A percentile compares a stretch with the other conserved stretches of the same genome.
Conservation (phyloP, 2,329 filamentous ascomycete genomes). For the Fusarium sp. region DNA sequence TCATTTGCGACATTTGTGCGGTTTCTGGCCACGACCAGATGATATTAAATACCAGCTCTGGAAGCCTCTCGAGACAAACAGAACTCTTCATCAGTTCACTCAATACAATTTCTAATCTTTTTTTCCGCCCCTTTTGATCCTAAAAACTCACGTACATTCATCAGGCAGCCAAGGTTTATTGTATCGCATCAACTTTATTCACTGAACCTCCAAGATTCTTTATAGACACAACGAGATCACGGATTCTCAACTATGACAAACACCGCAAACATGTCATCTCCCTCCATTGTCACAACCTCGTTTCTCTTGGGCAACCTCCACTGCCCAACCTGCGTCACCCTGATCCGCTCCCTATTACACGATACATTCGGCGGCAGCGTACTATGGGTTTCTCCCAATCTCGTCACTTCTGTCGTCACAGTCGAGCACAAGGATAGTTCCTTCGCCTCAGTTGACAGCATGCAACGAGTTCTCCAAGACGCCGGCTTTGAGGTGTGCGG, state of each 20-base stretch:
- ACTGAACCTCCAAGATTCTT: conserved; percentile 6
- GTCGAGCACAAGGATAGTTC: conserved; percentile 62
- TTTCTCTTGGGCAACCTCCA: conserved; percentile 80
- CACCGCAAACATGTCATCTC: conserved; percentile 44
- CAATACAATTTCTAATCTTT: background rate
- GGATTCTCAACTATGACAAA: conserved; percentile 1
- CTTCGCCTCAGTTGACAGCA: conserved; percentile 56
- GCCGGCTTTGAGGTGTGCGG: conserved; percentile 70
- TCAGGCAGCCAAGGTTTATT: background rate
- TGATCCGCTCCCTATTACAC: conserved; percentile 69
- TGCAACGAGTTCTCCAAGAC: conserved; percentile 62
- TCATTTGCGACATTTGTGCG: conserved; percentile 52
- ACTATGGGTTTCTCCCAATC: conserved; percentile 73
- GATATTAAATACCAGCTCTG: conserved; percentile 27
- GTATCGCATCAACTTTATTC: conserved; percentile 4
- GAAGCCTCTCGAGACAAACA: conserved; percentile 21
- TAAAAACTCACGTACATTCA: background rate
- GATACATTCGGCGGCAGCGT: conserved; percentile 58
- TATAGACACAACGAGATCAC: background rate
- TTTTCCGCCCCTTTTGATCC: background rate
- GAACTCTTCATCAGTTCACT: conserved; percentile 8
- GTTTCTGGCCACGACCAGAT: conserved; percentile 44
- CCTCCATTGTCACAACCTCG: conserved; percentile 61
- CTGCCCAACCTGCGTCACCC: conserved; percentile 77
- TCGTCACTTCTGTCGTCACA: conserved; percentile 76